Evolutionary conservation across 176 grass and related monocot species (phyloP), one percentile per base, ranked within the genome.

Genomic region (Dactylis glomerata): DNA sequence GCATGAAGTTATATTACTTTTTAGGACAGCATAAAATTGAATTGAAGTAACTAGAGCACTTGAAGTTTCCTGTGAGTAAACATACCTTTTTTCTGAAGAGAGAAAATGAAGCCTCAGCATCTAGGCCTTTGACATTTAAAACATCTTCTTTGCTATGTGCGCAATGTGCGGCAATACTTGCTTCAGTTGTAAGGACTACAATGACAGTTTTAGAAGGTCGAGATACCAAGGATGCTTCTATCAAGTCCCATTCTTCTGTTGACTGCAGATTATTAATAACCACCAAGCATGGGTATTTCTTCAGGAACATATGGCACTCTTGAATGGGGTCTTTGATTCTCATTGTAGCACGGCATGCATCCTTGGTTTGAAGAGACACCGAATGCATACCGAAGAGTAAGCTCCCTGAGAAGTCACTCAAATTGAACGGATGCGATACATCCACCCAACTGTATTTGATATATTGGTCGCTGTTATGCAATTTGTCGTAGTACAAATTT

Each of bases 381-480:
- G 30, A 36, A 23, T 55, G 10, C 11, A 76, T 22, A 36, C 13
- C 31, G 7, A 45, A 3, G 0, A 83, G 38, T 10, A 83, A 46
- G 17, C 68, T 73, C 19, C 52, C 19, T 3, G 1, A 73, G 38
- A 83, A 33, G 11, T 59, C 37, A 27, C 68, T 46, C 1, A 83
- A 6, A 46, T 73, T 61, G 52, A 83, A 47, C 0, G 81, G 81
- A 5, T 32, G 38, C 0, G 81, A 32, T 33, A 74, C 49, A 62
- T 83, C 11, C 12, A 75, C 54, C 69, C 81, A 83, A 16, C 40
- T 28, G 11, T 62, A 83, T 19, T 32, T 27, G 1, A 16, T 3
- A 15, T 57, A 72, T 19, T 16, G 52, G 10, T 13, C 0, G 0
- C 0, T 11, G 0, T 2, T 0, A 50, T 5, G 28, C 11, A 61